Evolutionary conservation across 2,329 filamentous ascomycete genomes (phyloP).

Genomic region (Talaromyces albobiverticillius): DNA sequence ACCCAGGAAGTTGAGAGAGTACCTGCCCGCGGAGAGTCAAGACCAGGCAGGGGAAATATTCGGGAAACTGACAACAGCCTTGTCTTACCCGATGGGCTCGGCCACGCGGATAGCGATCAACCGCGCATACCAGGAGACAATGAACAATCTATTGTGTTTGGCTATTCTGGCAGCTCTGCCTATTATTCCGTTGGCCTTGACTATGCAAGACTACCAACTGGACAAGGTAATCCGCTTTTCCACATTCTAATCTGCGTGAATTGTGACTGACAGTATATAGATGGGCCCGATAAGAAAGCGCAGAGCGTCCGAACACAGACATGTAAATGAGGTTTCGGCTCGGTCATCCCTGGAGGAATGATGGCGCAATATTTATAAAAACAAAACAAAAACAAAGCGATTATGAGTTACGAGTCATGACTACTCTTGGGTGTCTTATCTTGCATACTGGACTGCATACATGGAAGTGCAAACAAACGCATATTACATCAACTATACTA

Average conservation of each 20-base stretch:
- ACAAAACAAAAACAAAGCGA: neutral
- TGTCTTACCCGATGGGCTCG: constrained; percentile 57
- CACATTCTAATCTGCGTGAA: neutral
- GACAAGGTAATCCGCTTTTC: constrained; percentile 41
- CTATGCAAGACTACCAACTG: constrained; percentile 59
- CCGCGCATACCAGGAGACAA: constrained; percentile 63
- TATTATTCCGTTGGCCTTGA: constrained; percentile 54
- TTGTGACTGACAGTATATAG: constrained; percentile 18
- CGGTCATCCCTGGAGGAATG: constrained; percentile 9
- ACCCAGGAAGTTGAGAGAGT: constrained; percentile 47
- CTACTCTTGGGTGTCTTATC: neutral
- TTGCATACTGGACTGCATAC: neutral
- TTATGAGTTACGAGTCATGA: constrained; percentile 8
- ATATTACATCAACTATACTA: too few species aligned
- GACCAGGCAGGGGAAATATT: constrained; percentile 49
- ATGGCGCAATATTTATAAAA: neutral
- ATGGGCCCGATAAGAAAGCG: constrained; percentile 24
- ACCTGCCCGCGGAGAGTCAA: constrained; percentile 49
- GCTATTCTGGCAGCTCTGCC: constrained; percentile 56
- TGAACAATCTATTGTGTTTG: constrained; percentile 57
- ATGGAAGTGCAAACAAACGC: neutral
- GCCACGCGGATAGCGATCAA: constrained; percentile 60
- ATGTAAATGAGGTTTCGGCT: neutral
- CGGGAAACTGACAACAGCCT: constrained; percentile 51
- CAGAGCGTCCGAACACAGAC: constrained; percentile 11